A percentile compares a stretch with the other conserved stretches of the same genome.
phyloP scores from a whole-genome alignment of 2,329 filamentous ascomycete genomes.

The Epichloe uncinata region DNA sequence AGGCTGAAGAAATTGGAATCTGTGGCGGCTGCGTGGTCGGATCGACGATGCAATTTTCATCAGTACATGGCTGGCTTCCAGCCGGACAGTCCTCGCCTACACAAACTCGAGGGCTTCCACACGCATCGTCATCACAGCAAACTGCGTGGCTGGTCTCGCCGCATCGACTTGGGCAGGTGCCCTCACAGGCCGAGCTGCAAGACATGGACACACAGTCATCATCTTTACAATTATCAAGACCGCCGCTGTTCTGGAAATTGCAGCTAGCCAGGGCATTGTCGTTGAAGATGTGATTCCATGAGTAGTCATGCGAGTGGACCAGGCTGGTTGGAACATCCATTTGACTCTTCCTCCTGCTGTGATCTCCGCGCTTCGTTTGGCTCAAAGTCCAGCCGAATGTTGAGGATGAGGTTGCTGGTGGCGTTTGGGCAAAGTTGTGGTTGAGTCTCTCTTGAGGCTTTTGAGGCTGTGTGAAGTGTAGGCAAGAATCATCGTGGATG shows the following conservation, averaged over 20 bases:
- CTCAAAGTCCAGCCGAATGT: not conserved
- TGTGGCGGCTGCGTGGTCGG: conserved; percentile 4
- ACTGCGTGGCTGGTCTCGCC: conserved; percentile 18
- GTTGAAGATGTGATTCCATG: conserved; percentile 10
- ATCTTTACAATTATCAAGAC: conserved; percentile 6
- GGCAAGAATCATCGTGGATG: conserved; percentile 21
- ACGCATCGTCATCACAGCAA: conserved; percentile 24
- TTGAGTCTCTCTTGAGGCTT: conserved; percentile 8
- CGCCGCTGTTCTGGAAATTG: not conserved
- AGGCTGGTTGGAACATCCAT: conserved; percentile 1
- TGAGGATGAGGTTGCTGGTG: not conserved
- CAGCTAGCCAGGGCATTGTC: conserved; percentile 4
- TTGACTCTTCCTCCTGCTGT: not conserved
- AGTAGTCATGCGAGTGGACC: conserved; percentile 5
- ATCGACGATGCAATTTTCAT: conserved; percentile 20
- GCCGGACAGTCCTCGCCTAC: conserved; percentile 22
- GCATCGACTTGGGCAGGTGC: conserved; percentile 22
- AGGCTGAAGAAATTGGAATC: not conserved
- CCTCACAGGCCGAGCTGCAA: conserved; percentile 23
- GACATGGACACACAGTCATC: conserved; percentile 20
- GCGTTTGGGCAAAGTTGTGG: conserved; percentile 5
- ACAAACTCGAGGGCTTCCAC: conserved; percentile 15
- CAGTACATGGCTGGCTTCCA: conserved; percentile 22
- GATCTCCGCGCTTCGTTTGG: not conserved
- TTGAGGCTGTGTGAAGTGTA: conserved; percentile 9